phyloP scores from a whole-genome alignment of 2,329 filamentous ascomycete genomes.

The Fusarium cicatricum region DNA sequence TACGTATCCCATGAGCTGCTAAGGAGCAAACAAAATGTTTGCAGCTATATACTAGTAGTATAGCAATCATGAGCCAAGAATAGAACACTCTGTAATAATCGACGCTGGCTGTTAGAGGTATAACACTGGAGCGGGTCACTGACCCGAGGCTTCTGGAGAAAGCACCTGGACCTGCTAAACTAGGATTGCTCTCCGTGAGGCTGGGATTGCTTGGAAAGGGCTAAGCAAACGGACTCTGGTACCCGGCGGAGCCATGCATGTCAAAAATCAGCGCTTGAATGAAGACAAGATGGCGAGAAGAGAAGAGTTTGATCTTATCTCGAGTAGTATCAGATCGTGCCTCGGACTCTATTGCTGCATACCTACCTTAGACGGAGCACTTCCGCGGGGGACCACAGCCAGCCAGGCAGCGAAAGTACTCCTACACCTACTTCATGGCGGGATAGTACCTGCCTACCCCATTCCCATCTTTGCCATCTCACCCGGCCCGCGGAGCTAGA shows the following conservation, averaged over 20 bases:
- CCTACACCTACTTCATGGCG: neutral
- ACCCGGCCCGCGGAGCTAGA: constrained; percentile 11
- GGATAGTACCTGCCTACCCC: neutral
- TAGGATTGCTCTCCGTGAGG: constrained; percentile 1
- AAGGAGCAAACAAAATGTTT: no score
- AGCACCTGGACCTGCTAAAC: neutral
- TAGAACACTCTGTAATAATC: no score
- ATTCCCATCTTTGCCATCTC: neutral
- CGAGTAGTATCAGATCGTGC: no score
- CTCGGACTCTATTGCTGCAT: constrained; percentile 1
- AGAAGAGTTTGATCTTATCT: neutral
- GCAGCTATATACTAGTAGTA: no score
- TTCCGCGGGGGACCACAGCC: neutral
- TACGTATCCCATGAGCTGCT: no score
- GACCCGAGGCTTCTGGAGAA: neutral
- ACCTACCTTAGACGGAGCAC: constrained; percentile 8
- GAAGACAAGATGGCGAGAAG: neutral
- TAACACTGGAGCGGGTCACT: no score
- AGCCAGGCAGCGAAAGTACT: neutral
- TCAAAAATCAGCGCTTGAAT: neutral
- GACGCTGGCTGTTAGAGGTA: no score
- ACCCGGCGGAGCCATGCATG: neutral
- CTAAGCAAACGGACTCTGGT: neutral
- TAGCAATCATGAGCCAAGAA: no score
- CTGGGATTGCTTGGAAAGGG: neutral